Evolutionary conservation across 1,139 yeast species (phyloP).

Genomic region (Ogataea hybrid): DNA sequence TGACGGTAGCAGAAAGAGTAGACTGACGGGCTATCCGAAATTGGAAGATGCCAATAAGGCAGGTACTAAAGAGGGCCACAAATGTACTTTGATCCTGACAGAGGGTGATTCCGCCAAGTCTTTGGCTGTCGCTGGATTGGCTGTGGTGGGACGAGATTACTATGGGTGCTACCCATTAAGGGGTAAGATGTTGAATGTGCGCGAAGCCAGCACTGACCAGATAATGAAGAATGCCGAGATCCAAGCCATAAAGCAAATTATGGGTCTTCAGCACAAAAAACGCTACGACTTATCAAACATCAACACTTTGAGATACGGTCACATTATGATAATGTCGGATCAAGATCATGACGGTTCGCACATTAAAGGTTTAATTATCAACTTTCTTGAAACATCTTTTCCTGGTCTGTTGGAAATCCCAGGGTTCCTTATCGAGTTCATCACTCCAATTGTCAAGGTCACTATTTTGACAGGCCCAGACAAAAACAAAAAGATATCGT

Average conservation of each 20-base stretch:
- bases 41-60: constrained; percentile 97
- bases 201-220: constrained; percentile 96
- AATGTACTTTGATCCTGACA: constrained; percentile 89
- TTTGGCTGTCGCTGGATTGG: constrained; percentile 89
- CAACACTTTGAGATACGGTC: constrained; percentile 85
- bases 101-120: constrained; percentile 98
- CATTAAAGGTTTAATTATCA: constrained; percentile 93
- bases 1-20: constrained; percentile 83
- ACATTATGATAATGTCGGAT: constrained; percentile 99
- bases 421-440: constrained; percentile 89
- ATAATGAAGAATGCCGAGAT: constrained; percentile 91
- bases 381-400: constrained; percentile 89
- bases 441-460: constrained; percentile 95
- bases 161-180: constrained; percentile 96
- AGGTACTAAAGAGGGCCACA: constrained; percentile 88
- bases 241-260: constrained; percentile 90
- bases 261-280: constrained; percentile 94
- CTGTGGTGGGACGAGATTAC: constrained; percentile 93
- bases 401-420: constrained; percentile 92
- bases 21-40: constrained; percentile 88
- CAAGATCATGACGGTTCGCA: constrained; percentile 99
- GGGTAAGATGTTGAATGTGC: constrained; percentile 91
- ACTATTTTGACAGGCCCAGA: constrained; percentile 68
- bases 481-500: constrained; percentile 56
- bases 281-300: constrained; percentile 62